Conservation (phyloP, 2,329 filamentous ascomycete species). For the Didymella lethalis region DNA sequence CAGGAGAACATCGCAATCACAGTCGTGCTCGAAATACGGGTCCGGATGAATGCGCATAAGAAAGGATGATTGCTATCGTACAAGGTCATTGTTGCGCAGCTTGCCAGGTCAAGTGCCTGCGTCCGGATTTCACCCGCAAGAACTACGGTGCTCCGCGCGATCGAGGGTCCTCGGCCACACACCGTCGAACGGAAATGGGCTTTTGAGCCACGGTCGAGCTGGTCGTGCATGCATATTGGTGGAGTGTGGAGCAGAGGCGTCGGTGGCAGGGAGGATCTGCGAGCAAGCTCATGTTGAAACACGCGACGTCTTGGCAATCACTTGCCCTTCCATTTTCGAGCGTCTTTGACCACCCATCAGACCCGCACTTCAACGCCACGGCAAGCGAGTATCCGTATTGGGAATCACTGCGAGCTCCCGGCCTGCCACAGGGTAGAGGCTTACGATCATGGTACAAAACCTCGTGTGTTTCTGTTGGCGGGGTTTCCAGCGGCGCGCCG, state of each 20-base stretch:
- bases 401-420: conserved; percentile 1
- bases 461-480: not conserved
- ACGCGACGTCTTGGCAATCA: conserved; percentile 25
- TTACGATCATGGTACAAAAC: conserved; percentile 1
- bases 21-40: conserved; percentile 18
- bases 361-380: conserved; percentile 22
- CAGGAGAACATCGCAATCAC: conserved; percentile 26
- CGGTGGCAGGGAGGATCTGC: conserved; percentile 32
- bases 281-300: conserved; percentile 30
- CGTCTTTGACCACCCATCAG: conserved; percentile 28
- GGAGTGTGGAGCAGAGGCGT: conserved; percentile 24
- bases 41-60: conserved; percentile 22
- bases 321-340: conserved; percentile 22
- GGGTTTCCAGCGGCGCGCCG: conserved; percentile 1
- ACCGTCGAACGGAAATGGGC: conserved; percentile 25
- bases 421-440: conserved; percentile 4
- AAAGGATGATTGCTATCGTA: conserved; percentile 13
- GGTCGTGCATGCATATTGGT: conserved; percentile 32
- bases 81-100: conserved; percentile 7
- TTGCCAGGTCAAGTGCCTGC: conserved; percentile 1
- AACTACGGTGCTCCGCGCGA: conserved; percentile 5
- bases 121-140: not conserved
- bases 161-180: conserved; percentile 4
- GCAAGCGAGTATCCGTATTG: conserved; percentile 15
- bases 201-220: conserved; percentile 32